Conservation (phyloP, 2,329 filamentous ascomycete genomes). For the Penicillium occitanis region DNA sequence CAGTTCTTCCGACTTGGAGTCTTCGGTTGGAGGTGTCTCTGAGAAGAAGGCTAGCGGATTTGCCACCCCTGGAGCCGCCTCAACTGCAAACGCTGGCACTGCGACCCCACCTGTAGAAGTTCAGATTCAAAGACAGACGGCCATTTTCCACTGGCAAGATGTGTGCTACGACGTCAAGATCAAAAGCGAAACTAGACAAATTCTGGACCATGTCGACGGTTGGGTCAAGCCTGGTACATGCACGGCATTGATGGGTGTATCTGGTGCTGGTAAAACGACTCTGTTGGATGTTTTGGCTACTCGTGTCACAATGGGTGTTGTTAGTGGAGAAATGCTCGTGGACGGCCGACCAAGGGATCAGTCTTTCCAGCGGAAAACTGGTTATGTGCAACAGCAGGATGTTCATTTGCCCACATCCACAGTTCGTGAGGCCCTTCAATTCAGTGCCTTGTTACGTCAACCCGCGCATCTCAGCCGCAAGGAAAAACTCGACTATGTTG, state of each 20-base stretch:
- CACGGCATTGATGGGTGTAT: conserved; percentile 86
- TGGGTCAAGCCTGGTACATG: conserved; percentile 92
- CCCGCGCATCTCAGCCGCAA: conserved; percentile 67
- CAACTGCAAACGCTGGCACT: not conserved
- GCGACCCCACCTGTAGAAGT: not conserved
- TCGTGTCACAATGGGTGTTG: conserved; percentile 83
- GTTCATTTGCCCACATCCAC: conserved; percentile 81
- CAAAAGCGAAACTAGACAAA: conserved; percentile 70
- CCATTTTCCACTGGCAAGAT: conserved; percentile 82
- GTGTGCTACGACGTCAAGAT: conserved; percentile 82
- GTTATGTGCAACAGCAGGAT: conserved; percentile 92
- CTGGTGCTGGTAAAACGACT: conserved; percentile 92
- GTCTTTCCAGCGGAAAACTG: conserved; percentile 88
- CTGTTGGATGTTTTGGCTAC: conserved; percentile 82
- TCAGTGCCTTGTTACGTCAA: conserved; percentile 82
- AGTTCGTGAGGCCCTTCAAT: conserved; percentile 82
- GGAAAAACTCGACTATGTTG: conserved; percentile 84
- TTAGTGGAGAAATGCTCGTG: conserved; percentile 82
- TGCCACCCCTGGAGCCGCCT: not conserved
- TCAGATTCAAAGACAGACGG: conserved; percentile 64
- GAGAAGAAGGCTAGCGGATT: conserved; percentile 2
- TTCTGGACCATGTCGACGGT: conserved; percentile 82
- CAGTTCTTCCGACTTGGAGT: conserved; percentile 11
- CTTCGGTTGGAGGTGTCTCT: not conserved
- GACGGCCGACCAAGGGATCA: conserved; percentile 71